These are phyloP conservation scores for Spergularia bocconei DNA, from an alignment of 148 eudicot species.

Conservation along the genomic window DNA sequence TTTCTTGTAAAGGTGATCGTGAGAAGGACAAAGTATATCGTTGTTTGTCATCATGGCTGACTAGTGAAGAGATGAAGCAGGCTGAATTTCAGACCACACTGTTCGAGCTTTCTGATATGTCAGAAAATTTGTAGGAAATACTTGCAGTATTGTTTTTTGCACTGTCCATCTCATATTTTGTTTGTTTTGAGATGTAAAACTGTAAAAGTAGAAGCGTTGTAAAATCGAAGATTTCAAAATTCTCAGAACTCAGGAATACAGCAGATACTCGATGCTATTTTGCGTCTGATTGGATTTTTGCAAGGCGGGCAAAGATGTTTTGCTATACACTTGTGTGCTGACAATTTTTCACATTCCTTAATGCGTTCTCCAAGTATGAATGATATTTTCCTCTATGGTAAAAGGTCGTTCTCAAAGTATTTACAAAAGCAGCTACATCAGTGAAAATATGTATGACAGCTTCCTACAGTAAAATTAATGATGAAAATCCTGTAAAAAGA, in stretches of 20 bases:
- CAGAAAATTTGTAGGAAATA: constrained; percentile 25
- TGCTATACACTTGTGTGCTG: neutral
- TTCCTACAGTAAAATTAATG: neutral
- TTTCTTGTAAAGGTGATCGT: constrained; percentile 27
- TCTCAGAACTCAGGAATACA: neutral
- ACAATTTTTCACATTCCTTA: too few species aligned
- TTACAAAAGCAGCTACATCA: constrained; percentile 12
- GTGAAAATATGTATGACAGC: neutral
- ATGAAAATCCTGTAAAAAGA: constrained; percentile 6
- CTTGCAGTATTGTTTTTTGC: neutral
- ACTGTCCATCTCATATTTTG: neutral
- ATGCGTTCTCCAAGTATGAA: neutral
- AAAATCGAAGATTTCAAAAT: neutral
- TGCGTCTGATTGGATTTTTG: too few species aligned
- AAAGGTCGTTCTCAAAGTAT: constrained; percentile 13
- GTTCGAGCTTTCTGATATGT: constrained; percentile 41
- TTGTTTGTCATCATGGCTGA: constrained; percentile 62
- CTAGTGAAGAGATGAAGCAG: constrained; percentile 61
- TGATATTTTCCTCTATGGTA: neutral
- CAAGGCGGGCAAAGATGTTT: too few species aligned
- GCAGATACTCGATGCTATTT: neutral
- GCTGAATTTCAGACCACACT: constrained; percentile 51
- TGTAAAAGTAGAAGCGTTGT: neutral
- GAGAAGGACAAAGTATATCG: constrained; percentile 41
- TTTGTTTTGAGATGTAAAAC: neutral